Evolutionary conservation across 2,329 filamentous ascomycete genomes (phyloP).

Genomic region (Cytospora mali): DNA sequence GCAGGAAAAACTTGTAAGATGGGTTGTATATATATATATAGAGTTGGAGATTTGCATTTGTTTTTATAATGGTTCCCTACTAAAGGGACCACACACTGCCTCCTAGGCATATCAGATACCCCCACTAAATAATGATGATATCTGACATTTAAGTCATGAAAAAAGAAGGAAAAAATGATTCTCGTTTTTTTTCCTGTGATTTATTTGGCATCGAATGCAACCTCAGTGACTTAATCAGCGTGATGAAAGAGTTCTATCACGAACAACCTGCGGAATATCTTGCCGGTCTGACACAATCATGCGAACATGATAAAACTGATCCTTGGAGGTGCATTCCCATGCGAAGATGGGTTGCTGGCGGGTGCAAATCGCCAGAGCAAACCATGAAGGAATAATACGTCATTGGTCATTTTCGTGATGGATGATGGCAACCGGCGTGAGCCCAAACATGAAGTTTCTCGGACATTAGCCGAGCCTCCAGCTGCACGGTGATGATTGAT

Average conservation of each 20-base stretch:
- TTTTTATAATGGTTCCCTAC: slow-evolving; percentile 24
- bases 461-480: no score
- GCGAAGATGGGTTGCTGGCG: no score
- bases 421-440: no score
- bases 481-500: no score
- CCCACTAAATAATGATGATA: slow-evolving; percentile 24
- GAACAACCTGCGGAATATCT: no score
- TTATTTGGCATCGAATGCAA: not conserved
- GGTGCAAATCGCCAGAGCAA: no score
- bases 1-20: not conserved
- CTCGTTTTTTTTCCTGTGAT: slow-evolving; percentile 5
- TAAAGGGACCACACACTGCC: slow-evolving; percentile 20
- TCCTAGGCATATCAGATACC: slow-evolving; percentile 28
- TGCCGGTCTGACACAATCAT: no score
- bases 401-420: no score
- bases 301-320: no score
- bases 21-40: slow-evolving; percentile 22
- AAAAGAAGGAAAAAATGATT: slow-evolving; percentile 5
- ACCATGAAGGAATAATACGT: no score
- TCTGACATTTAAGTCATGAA: slow-evolving; percentile 24
- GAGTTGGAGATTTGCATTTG: slow-evolving; percentile 3
- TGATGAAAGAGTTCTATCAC: not conserved
- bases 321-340: no score
- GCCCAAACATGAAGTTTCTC: no score
- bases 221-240: not conserved